Base-by-base conservation (phyloP, 2,329 filamentous ascomycete species). In the Phialemonium atrogriseum region DNA sequence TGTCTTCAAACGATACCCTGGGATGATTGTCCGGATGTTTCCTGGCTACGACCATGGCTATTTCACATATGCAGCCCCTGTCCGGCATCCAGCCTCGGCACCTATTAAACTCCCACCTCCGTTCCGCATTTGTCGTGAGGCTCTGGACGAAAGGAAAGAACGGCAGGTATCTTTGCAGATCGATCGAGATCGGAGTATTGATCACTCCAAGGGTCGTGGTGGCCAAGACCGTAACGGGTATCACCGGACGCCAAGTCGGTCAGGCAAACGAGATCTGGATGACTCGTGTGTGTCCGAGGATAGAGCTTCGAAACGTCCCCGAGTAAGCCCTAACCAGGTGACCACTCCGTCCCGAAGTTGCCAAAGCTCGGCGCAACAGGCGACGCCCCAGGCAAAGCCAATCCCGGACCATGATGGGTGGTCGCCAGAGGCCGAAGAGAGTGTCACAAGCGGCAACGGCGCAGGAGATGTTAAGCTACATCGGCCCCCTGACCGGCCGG, bases 1-100 rank as follows among this genome's bases (percentile, higher is more conserved):
- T 3, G 57, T 55, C 3, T 69, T 70, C 40, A 43, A 38, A 14
- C 34, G 28, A 11, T 48, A 47, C 27, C 31, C 33, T 11, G 47
- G 45, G 2, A 54, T 55, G 52, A 34, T 45, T 3, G 36, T 30
- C 8, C 39, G 44, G 1, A 36, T 36, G 5, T 54, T 55, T 11
- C 32, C 44, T 1, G 41, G 32, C 2, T 33, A 35, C 24, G 35
- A 39, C 2, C 42, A 48, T 30, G 40, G 47, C n/a, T 55, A 52
- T 26, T 33, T 41, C 2, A 44, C 39, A 3, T 53, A 50, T 24
- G 32, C 39, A 2, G 37, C 31, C 2, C 27, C 32, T 6, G 24
- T 24, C 7, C 41, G 39, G n/a, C 46, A 40, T n/a, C 35, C 41
- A 11, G 35, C 42, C 2, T 26, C 37, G 1, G 36, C 39, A 2